Evolutionary conservation across 139 green algal genomes (phyloP).

Genomic region (Mesotaenium endlicherianum): DNA sequence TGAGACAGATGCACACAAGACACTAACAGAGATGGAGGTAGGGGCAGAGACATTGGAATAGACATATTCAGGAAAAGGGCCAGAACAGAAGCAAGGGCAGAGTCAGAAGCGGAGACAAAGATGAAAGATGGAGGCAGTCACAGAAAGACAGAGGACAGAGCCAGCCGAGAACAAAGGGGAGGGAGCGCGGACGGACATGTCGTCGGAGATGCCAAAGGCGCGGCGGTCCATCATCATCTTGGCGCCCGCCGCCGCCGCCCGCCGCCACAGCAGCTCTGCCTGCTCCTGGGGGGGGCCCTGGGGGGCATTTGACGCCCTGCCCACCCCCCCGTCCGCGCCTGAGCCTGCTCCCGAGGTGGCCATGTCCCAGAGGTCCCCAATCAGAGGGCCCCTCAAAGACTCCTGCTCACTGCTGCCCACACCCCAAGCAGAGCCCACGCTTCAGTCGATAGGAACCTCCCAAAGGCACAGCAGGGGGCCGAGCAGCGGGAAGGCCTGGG

Average conservation of each 20-base stretch:
- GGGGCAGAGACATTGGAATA: neutral
- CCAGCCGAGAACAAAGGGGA: neutral
- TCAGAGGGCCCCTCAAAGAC: neutral
- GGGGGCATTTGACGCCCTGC: no score
- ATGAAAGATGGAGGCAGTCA: neutral
- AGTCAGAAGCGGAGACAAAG: neutral
- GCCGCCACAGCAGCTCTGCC: conserved; percentile 51
- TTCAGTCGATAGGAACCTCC: no score
- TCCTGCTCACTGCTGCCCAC: no score
- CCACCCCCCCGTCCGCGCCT: neutral
- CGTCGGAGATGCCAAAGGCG: conserved; percentile 63
- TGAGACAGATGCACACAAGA: no score
- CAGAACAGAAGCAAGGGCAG: neutral
- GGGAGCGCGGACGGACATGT: conserved; percentile 48
- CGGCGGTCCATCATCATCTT: conserved; percentile 45
- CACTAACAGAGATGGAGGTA: no score
- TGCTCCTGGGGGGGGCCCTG: neutral
- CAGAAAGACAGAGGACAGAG: neutral
- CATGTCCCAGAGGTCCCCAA: no score
- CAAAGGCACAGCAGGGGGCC: no score
- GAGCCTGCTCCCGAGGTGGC: no score
- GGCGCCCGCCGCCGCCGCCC: conserved; percentile 54
- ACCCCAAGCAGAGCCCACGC: no score
- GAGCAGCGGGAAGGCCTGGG: no score
- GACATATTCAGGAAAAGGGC: no score